Evolutionary conservation across 108 stramenopile genomes (phyloP), one percentile per base, ranked within the genome.

Genomic region (Skeletonema potamos): DNA sequence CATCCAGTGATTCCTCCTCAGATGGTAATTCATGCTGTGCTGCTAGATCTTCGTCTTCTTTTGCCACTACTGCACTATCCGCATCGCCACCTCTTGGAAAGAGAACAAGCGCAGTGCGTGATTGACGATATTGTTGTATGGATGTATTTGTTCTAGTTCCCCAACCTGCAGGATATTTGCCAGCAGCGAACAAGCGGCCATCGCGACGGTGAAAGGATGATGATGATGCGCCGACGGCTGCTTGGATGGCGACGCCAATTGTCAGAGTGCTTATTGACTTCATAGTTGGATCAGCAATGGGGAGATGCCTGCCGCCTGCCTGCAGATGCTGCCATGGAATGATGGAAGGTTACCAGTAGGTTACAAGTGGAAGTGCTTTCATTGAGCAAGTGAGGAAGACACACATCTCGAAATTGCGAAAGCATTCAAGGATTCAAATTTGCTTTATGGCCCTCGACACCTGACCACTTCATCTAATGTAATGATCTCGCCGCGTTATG

Each of bases 1-100:
- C 90, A 66, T 94, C 91, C 32, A 94, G 66, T 10, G 75, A 78
- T 20, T 58, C 30, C 34, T 72, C 82, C 34, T 72, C 59, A n/a
- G 10, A 15, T n/a, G 39, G 2, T 41, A 15, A 41, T 15, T n/a
- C 39, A 41, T 41, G 15, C 24, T 68, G 15, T 56, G 41, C 11
- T 56, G 41, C 11, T 59, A 51, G 24, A 17, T 64, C 48, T 59
- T 57, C 60, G 5, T 26, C 54, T 11, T 59, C 54, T 27, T 64
- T n/a, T 13, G 27, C 9, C 54, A 51, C 63, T 24, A 27, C 64
- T 13, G 48, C 48, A 51, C 48, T 51, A 5, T 51, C 48, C 6
- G 22, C 48, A 17, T 51, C 48, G 2, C 48, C 48, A 8, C 48
- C 48, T 51, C 48, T 51, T 51, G 48, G 48, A 22, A 51, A 51